Percentiles rank a stretch among this genome's conserved stretches.
phyloP scores from a whole-genome alignment of 768 basidiomycete species.

The Lactifluus piperatus region DNA sequence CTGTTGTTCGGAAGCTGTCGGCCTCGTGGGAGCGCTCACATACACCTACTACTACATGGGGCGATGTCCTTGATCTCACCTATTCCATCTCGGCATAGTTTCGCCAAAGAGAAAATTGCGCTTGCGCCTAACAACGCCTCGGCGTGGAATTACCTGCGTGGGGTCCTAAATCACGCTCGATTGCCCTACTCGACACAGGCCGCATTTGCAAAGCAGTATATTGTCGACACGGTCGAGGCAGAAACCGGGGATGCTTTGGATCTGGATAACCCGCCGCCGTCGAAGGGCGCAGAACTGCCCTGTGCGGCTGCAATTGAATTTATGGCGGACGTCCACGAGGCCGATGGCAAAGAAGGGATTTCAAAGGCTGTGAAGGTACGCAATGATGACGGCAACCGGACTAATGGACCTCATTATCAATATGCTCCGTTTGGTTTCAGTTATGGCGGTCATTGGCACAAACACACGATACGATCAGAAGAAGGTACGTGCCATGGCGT shows the following conservation, averaged over 20 bases:
- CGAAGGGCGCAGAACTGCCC: constrained; percentile 59
- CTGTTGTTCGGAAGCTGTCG: background rate
- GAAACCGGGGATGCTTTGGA: constrained; percentile 45
- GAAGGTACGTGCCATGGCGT: constrained; percentile 42
- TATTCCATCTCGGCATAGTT: constrained; percentile 26
- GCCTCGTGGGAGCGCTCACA: background rate
- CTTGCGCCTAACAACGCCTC: constrained; percentile 89
- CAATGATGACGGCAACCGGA: background rate
- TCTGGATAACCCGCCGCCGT: constrained; percentile 66
- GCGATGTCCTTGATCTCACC: constrained; percentile 2
- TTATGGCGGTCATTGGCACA: constrained; percentile 63
- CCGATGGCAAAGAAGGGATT: constrained; percentile 40
- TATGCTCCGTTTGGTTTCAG: constrained; percentile 29
- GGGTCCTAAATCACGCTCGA: constrained; percentile 54
- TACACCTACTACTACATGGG: background rate
- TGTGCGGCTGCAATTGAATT: constrained; percentile 78
- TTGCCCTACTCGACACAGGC: constrained; percentile 47
- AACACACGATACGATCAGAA: constrained; percentile 66
- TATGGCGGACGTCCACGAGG: constrained; percentile 66
- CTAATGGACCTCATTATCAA: background rate
- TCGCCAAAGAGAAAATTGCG: constrained; percentile 74
- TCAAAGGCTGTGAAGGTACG: constrained; percentile 31
- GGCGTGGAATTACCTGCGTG: constrained; percentile 96
- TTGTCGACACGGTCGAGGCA: constrained; percentile 26
- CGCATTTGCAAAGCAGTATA: constrained; percentile 61